Evolutionary conservation across 1,139 yeast genomes (phyloP).

Genomic region (Yarrowia galli): DNA sequence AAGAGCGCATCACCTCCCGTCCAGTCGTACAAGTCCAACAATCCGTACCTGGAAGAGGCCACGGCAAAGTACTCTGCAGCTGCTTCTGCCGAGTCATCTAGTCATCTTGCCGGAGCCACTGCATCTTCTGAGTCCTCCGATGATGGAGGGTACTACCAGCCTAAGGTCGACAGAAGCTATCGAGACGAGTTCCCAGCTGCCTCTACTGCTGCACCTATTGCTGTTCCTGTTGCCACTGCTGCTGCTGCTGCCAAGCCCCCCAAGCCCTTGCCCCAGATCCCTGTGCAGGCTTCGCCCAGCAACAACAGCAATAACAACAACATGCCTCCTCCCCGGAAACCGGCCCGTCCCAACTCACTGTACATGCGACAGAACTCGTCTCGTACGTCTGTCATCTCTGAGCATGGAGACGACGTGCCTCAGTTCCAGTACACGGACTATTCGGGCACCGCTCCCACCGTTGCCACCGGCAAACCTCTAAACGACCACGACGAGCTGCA

Average conservation of each 20-base stretch:
- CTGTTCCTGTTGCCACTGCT: background rate
- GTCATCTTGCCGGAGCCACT: background rate
- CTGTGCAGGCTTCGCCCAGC: constrained; percentile 5
- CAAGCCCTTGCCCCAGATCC: constrained; percentile 22
- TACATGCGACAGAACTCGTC: constrained; percentile 33
- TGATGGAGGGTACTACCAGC: constrained; percentile 30
- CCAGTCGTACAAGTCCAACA: constrained; percentile 35
- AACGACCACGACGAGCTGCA: constrained; percentile 49
- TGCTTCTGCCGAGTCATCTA: constrained; percentile 9
- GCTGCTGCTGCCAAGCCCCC: constrained; percentile 5
- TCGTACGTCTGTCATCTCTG: constrained; percentile 5
- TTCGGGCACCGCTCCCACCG: constrained; percentile 8
- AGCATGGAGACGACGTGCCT: constrained; percentile 13
- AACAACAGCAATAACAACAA: background rate
- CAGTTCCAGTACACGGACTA: constrained; percentile 27
- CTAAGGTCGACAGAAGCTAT: constrained; percentile 12
- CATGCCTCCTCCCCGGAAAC: constrained; percentile 32
- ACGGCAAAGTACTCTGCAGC: constrained; percentile 19
- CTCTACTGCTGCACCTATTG: background rate
- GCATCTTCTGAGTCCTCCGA: constrained; percentile 25
- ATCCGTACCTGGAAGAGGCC: constrained; percentile 32
- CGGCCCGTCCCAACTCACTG: constrained; percentile 30
- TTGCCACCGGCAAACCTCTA: constrained; percentile 39
- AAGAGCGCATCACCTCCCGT: constrained; percentile 33
- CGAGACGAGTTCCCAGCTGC: background rate